phyloP scores from a whole-genome alignment of 164 flowering plant species.

The Sextonia rubra region DNA sequence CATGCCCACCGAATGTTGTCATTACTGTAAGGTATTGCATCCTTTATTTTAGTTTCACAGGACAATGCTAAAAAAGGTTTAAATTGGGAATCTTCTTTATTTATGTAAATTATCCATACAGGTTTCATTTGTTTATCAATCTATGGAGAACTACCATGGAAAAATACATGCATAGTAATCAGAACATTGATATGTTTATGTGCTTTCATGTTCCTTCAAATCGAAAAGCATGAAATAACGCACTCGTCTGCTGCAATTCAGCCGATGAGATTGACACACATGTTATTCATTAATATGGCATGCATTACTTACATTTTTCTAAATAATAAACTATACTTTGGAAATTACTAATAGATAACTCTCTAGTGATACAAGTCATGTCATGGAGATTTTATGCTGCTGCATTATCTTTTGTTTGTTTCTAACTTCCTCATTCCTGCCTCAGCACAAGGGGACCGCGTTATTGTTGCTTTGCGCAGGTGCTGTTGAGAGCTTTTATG shows the following conservation, averaged over 20 bases:
- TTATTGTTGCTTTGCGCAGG: slow-evolving; percentile 92
- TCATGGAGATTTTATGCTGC: too few species aligned
- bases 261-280: too few species aligned
- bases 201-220: too few species aligned
- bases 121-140: not conserved
- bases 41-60: slow-evolving; percentile 1
- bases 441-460: slow-evolving; percentile 91
- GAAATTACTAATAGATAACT: too few species aligned
- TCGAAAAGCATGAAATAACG: too few species aligned
- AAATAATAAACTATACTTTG: not conserved
- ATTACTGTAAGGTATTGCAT: slow-evolving; percentile 80
- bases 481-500: slow-evolving; percentile 20
- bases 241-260: too few species aligned
- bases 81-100: not conserved
- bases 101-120: not conserved
- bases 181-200: too few species aligned
- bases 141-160: not conserved
- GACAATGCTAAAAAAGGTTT: not conserved
- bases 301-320: not conserved
- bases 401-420: not conserved
- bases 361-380: too few species aligned
- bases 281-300: not conserved
- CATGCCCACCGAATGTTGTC: slow-evolving; percentile 91
- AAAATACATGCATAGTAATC: too few species aligned
- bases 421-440: not conserved